These are phyloP conservation scores for Nannochloropsis salina DNA, from an alignment of 108 stramenopile genomes.

Conservation along the genomic window DNA sequence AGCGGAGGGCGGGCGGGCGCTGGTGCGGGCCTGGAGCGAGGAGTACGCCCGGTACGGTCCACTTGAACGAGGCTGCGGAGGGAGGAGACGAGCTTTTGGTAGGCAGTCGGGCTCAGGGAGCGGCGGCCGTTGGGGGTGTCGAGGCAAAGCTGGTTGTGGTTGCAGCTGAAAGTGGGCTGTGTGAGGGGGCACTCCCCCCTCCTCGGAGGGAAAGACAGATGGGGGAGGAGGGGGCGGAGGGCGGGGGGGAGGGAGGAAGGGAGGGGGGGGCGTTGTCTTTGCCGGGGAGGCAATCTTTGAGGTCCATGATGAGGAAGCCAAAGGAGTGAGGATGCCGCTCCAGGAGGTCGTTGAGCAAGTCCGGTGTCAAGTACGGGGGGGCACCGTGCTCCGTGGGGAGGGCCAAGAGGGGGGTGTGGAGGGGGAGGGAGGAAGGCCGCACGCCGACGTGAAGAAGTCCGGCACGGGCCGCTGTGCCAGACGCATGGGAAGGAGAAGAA, in stretches of 20 bases:
- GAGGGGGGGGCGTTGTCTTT: neutral
- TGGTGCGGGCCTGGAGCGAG: neutral
- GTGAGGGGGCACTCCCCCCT: neutral
- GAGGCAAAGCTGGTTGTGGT: neutral
- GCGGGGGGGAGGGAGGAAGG: neutral
- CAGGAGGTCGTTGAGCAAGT: neutral
- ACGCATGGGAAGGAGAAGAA: neutral
- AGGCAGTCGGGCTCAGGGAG: neutral
- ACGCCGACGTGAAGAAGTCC: neutral
- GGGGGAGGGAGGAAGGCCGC: conserved; percentile 4
- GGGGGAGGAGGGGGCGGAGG: neutral
- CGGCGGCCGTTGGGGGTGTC: neutral
- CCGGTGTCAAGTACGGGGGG: neutral
- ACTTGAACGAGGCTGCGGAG: neutral
- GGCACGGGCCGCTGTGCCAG: neutral
- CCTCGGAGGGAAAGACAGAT: neutral
- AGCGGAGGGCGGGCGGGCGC: too few relatives aligned
- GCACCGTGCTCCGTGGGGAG: neutral
- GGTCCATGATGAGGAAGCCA: neutral
- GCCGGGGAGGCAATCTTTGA: neutral
- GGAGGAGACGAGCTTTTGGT: neutral
- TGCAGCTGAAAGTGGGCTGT: neutral
- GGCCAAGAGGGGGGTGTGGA: neutral
- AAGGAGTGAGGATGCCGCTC: neutral
- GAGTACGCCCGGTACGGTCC: neutral